Percentiles rank a stretch among this genome's conserved stretches.
phyloP scores from a whole-genome alignment of 768 basidiomycete species.

The Aureoboletus auriporus region DNA sequence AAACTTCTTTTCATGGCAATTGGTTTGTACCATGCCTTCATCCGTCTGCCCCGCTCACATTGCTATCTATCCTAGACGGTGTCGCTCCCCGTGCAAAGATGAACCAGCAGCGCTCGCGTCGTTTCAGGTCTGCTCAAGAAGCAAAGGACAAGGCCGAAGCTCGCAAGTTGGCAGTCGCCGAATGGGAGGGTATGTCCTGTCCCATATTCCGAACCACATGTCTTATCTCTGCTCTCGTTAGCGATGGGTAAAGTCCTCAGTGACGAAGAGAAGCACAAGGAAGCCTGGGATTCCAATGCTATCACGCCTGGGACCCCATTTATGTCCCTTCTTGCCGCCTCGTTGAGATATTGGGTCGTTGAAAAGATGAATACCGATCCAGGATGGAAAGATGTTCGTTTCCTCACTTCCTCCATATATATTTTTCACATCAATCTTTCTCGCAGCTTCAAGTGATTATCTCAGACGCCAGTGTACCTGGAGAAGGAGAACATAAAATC shows the following conservation, averaged over 20 bases:
- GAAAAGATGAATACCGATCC: conserved; percentile 93
- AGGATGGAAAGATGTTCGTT: conserved; percentile 85
- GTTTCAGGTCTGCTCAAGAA: conserved; percentile 93
- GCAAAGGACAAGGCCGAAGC: conserved; percentile 92
- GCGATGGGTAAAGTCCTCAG: conserved; percentile 89
- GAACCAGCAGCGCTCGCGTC: conserved; percentile 98
- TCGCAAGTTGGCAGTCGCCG: conserved; percentile 69
- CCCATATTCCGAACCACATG: neutral
- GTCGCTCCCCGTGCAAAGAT: conserved; percentile 99
- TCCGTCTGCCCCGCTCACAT: neutral
- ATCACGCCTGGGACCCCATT: conserved; percentile 99
- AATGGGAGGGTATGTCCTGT: conserved; percentile 72
- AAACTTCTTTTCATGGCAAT: conserved; percentile 98
- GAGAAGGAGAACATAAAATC: conserved; percentile 99
- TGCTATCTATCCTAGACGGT: conserved; percentile 58
- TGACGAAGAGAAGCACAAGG: conserved; percentile 80
- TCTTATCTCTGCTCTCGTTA: conserved; percentile 26
- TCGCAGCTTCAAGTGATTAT: conserved; percentile 88
- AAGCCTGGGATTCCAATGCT: conserved; percentile 96
- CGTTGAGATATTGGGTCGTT: conserved; percentile 93
- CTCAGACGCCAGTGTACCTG: conserved; percentile 95
- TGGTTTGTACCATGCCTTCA: conserved; percentile 47
- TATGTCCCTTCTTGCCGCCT: conserved; percentile 87
- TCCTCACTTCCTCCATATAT: neutral
- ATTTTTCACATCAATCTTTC: neutral